Conservation (phyloP, 78 protist genomes). For the Cavenderia fasciculata region DNA sequence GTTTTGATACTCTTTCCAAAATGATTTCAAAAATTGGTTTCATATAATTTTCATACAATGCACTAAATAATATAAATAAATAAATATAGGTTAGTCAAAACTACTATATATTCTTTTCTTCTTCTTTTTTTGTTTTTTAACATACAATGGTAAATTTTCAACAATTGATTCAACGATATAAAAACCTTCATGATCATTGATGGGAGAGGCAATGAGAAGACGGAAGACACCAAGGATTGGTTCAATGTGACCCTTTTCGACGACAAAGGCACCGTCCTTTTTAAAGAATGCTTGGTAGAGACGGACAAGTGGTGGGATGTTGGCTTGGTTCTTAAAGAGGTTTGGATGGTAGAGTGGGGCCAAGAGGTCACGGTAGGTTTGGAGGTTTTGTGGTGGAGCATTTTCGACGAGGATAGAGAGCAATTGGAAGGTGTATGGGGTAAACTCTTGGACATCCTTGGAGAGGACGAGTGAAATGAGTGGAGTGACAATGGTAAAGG, state of each 20-base stretch:
- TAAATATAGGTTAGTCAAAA: no score
- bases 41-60: background rate
- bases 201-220: background rate
- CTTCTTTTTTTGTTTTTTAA: background rate
- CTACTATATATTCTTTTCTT: background rate
- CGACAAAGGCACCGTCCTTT: constrained; percentile 12
- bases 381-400: background rate
- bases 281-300: constrained; percentile 71
- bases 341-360: constrained; percentile 10
- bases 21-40: constrained; percentile 6
- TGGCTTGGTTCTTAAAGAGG: constrained; percentile 49
- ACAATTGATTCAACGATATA: constrained; percentile 45
- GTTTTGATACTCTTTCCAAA: constrained; percentile 10
- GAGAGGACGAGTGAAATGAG: constrained; percentile 20
- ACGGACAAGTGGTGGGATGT: constrained; percentile 78
- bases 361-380: background rate
- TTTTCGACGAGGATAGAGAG: constrained; percentile 75
- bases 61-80: no score
- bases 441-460: constrained; percentile 47
- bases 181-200: constrained; percentile 76
- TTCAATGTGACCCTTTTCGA: background rate
- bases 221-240: constrained; percentile 49
- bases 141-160: background rate
- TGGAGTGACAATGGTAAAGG: constrained; percentile 18
- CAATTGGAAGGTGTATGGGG: constrained; percentile 84